A percentile compares a stretch with the other conserved stretches of the same genome.
Conservation (phyloP, 176 grass and related monocot species). For the Guadua angustifolia region DNA sequence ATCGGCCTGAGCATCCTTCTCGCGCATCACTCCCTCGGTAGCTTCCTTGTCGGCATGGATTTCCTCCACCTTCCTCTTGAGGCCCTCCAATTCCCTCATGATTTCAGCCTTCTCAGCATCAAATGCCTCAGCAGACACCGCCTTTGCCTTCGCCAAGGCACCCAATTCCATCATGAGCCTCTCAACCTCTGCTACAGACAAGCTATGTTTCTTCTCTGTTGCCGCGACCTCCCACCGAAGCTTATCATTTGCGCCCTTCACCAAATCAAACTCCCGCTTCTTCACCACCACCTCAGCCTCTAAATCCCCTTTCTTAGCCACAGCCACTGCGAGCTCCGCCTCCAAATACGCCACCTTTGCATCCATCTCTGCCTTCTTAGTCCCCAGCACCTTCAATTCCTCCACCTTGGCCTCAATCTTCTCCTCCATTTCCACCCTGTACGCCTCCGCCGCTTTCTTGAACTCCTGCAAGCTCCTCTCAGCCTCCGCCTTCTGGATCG, state of each 20-base stretch:
- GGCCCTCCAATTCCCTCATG: neutral
- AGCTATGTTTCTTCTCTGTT: conserved; percentile 26
- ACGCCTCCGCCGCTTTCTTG: neutral
- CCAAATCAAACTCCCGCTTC: conserved; percentile 42
- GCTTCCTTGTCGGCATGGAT: conserved; percentile 50
- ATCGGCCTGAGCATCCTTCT: conserved; percentile 42
- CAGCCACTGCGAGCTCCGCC: neutral
- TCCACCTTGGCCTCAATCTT: conserved; percentile 36
- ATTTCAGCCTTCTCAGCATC: conserved; percentile 39
- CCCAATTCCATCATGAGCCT: conserved; percentile 42
- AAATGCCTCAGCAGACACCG: conserved; percentile 34
- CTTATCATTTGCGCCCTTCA: conserved; percentile 39
- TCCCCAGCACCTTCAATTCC: conserved; percentile 46
- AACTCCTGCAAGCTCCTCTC: conserved; percentile 42
- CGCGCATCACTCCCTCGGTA: neutral
- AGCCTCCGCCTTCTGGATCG: conserved; percentile 31
- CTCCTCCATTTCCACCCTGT: conserved; percentile 30
- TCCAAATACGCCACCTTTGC: conserved; percentile 29
- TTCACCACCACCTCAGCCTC: conserved; percentile 33
- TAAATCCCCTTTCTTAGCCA: conserved; percentile 38
- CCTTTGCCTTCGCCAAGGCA: conserved; percentile 45
- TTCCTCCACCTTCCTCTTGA: conserved; percentile 41
- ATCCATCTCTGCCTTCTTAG: conserved; percentile 42
- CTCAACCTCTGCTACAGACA: conserved; percentile 47
- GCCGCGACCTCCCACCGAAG: conserved; percentile 29